phyloP scores from a whole-genome alignment of 352 stramenopile genomes.

The Elongisporangium prolatum region DNA sequence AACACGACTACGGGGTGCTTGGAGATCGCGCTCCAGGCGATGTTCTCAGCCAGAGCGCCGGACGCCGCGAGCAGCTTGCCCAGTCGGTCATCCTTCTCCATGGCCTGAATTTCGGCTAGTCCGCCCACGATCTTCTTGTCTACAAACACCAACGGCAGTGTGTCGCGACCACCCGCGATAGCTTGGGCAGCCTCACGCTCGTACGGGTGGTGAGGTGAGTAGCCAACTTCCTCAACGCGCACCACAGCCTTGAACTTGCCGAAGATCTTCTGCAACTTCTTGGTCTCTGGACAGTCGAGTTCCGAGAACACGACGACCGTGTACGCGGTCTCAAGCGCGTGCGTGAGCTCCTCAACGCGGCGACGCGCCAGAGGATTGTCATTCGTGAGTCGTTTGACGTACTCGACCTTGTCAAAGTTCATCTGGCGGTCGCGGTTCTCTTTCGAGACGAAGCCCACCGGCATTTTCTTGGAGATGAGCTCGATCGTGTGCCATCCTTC shows the following conservation, averaged over 20 bases:
- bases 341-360: slow-evolving; percentile 66
- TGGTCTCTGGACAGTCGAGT: slow-evolving; percentile 91
- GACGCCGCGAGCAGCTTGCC: slow-evolving; percentile 78
- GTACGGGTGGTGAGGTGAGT: slow-evolving; percentile 50
- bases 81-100: slow-evolving; percentile 80
- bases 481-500: slow-evolving; percentile 75
- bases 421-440: slow-evolving; percentile 62
- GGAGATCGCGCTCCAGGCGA: slow-evolving; percentile 68
- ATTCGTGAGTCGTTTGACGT: slow-evolving; percentile 55
- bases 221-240: slow-evolving; percentile 54
- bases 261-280: slow-evolving; percentile 83
- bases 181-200: slow-evolving; percentile 74
- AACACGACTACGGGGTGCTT: slow-evolving; percentile 76
- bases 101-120: slow-evolving; percentile 90
- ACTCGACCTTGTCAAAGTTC: slow-evolving; percentile 67
- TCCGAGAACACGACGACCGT: slow-evolving; percentile 94
- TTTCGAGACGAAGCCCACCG: slow-evolving; percentile 55
- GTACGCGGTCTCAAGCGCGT: slow-evolving; percentile 71
- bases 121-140: slow-evolving; percentile 91
- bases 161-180: slow-evolving; percentile 85
- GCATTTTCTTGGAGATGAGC: slow-evolving; percentile 73
- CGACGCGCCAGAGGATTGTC: slow-evolving; percentile 44
- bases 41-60: slow-evolving; percentile 63
- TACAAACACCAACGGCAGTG: slow-evolving; percentile 96
- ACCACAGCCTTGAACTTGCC: slow-evolving; percentile 54